Evolutionary conservation across 805 yeast genomes (phyloP), one percentile per base, ranked within the genome.

Genomic region (Metschnikowia dekortorum): DNA sequence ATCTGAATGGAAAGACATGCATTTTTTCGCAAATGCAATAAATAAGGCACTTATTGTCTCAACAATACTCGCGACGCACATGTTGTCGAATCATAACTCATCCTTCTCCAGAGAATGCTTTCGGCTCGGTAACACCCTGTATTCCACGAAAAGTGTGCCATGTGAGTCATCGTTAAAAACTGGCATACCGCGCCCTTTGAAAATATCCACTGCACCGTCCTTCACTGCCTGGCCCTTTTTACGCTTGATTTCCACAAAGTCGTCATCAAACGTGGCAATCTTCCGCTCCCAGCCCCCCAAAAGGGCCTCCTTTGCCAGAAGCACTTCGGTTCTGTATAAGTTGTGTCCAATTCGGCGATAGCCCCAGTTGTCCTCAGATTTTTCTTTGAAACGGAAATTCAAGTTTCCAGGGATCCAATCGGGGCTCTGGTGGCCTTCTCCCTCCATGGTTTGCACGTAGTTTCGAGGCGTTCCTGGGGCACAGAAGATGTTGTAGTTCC

Each of bases 101-200:
- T 54, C 60, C 53, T 52, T 58, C 16, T 42, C 53, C 10, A 9
- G 10, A 8, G 41, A 39, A 26, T 7, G 7, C 6, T 13, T 14
- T 9, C 60, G 57, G 36, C 45, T 46, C 1, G 61, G 59, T 39
- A 58, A 49, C 16, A 59, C 56, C 29, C 37, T 35, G 45, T 55
- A 59, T 40, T 59, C 62, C 33, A 64, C 55, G 39, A 39, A 64
- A 54, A 64, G 55, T 39, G 55, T 49, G 18, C 68, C 68, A 38
- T 45, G 54, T 44, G 76, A 82, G 22, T 70, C 71, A 36, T 75
- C 75, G 38, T 70, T 75, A 26, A 61, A 57, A 5, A 74, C 53
- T 2, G 98, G 98, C 97, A 94, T 89, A 26, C 99, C 99, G 59
- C 79, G 84, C 6, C 87, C 90, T 53, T 74, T 69, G 33, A 92